Conservation (phyloP, 176 grass and related monocot species). For the Hyparrhenia diplandra region DNA sequence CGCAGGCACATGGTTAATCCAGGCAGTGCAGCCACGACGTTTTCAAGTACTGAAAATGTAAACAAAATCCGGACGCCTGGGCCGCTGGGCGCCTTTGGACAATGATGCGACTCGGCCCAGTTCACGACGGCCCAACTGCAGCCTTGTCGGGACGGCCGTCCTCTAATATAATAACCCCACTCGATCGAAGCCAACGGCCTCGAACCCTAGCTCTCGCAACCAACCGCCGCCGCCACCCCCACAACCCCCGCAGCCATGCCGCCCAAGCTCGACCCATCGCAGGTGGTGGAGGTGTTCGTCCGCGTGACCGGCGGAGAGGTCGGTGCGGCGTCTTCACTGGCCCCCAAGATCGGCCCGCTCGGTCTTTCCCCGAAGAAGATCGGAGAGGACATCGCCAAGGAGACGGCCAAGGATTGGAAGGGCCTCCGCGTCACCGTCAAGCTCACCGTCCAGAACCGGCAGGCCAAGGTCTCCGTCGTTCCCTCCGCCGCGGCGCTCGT, state of each 20-base stretch:
- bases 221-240: not conserved
- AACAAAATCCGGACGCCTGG: too few species aligned
- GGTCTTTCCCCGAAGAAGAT: slow-evolving; percentile 83
- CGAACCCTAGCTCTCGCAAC: slow-evolving; percentile 26
- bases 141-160: not conserved
- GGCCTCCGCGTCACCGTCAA: slow-evolving; percentile 81
- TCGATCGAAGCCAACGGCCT: not conserved
- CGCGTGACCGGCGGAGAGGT: slow-evolving; percentile 73
- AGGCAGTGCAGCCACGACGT: slow-evolving; percentile 42
- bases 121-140: not conserved
- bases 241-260: slow-evolving; percentile 40
- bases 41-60: too few species aligned
- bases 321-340: slow-evolving; percentile 66
- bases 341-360: slow-evolving; percentile 72
- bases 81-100: too few species aligned
- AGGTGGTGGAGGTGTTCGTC: slow-evolving; percentile 61
- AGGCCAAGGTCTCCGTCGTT: slow-evolving; percentile 75
- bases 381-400: slow-evolving; percentile 80
- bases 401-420: slow-evolving; percentile 89
- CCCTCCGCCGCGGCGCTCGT: slow-evolving; percentile 77
- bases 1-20: slow-evolving; percentile 60
- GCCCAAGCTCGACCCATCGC: slow-evolving; percentile 66
- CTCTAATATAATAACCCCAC: not conserved
- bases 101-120: not conserved
- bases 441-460: slow-evolving; percentile 79